These are phyloP conservation scores for Candolleomyces eurysporus DNA, from an alignment of 768 basidiomycete genomes.

Conservation along the genomic window DNA sequence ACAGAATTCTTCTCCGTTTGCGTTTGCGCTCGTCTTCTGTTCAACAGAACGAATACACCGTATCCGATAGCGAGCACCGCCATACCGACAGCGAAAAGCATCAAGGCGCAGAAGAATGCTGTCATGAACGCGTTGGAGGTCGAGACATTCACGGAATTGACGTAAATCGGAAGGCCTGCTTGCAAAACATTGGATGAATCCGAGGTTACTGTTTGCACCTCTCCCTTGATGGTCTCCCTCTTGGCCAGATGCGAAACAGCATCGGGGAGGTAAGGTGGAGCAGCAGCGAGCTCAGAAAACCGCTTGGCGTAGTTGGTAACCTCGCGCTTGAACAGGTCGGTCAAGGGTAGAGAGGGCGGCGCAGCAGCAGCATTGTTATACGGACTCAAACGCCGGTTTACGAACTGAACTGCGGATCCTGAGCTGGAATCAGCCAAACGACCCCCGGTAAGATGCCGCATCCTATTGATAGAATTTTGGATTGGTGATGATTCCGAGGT, in stretches of 20 bases:
- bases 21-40: conserved; percentile 17
- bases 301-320: neutral
- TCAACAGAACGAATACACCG: conserved; percentile 29
- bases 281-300: neutral
- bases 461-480: conserved; percentile 74
- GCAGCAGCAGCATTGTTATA: conserved; percentile 45
- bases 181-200: conserved; percentile 65
- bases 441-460: conserved; percentile 84
- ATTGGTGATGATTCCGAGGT: conserved; percentile 52
- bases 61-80: conserved; percentile 54
- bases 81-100: conserved; percentile 60
- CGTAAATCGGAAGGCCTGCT: conserved; percentile 81
- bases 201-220: conserved; percentile 66
- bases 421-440: conserved; percentile 57
- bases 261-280: neutral
- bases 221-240: conserved; percentile 25
- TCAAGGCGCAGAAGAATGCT: conserved; percentile 71
- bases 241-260: conserved; percentile 1
- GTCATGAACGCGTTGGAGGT: conserved; percentile 91
- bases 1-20: neutral
- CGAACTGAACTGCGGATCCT: conserved; percentile 65
- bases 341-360: neutral
- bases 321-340: neutral
- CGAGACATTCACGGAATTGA: conserved; percentile 73
- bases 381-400: conserved; percentile 80